Evolutionary conservation across 208 protist genomes (phyloP).

Genomic region (Wallacemonas sp.): DNA sequence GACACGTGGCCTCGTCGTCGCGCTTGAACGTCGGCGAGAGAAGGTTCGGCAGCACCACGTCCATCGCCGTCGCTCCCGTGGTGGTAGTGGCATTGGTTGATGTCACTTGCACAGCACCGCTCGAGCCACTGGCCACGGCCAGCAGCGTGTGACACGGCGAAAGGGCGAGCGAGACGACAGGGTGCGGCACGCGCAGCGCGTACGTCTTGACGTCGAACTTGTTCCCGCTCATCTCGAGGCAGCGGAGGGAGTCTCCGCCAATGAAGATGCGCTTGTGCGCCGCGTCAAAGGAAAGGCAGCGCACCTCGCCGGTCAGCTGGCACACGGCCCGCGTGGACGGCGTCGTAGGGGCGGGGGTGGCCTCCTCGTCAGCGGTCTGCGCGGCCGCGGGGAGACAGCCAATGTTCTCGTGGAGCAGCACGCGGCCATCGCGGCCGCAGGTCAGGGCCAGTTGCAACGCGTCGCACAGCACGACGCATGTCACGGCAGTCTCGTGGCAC

Average conservation of each 20-base stretch:
- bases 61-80: conserved; percentile 1
- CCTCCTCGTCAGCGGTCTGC: neutral
- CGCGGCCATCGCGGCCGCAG: conserved; percentile 74
- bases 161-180: conserved; percentile 58
- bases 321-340: conserved; percentile 66
- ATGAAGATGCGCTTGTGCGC: conserved; percentile 70
- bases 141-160: conserved; percentile 67
- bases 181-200: conserved; percentile 62
- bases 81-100: neutral
- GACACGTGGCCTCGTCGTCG: conserved; percentile 50
- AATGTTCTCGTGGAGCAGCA: conserved; percentile 78
- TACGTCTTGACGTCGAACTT: conserved; percentile 58
- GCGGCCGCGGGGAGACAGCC: too few relatives aligned
- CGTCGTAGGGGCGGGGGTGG: neutral
- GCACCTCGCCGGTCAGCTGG: conserved; percentile 79
- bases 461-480: conserved; percentile 56
- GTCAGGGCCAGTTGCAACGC: conserved; percentile 52
- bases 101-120: conserved; percentile 37
- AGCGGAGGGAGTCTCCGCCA: conserved; percentile 83
- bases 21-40: conserved; percentile 44
- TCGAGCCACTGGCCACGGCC: conserved; percentile 64
- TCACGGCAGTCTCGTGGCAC: conserved; percentile 72
- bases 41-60: conserved; percentile 36
- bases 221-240: conserved; percentile 48
- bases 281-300: conserved; percentile 66